Evolutionary conservation across 2,329 filamentous ascomycete species (phyloP), one percentile per base, ranked within the genome.

Genomic region (Sporothrix pallida): DNA sequence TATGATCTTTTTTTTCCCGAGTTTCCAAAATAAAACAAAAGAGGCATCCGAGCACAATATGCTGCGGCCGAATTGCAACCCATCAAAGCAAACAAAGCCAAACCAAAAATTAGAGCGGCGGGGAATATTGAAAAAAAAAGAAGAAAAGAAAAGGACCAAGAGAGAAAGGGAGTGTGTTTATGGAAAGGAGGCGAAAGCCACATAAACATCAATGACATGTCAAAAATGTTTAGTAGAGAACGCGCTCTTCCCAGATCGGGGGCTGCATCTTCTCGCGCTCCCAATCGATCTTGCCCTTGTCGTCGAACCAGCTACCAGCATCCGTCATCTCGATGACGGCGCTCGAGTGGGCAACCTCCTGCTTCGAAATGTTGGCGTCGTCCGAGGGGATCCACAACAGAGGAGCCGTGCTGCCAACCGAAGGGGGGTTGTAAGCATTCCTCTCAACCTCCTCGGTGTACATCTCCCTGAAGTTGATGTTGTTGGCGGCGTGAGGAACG

Each of bases 381-480:
- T 97, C 94, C 74, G 88, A 86, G 0, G 94, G 93, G 72, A 97
- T 92, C 94, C 94, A 97, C n/a, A 97, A 85, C 44, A 93, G 83
- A 1, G 93, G 92, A 0, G 88, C 82, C 77, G 86, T 77, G 75
- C 88, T 85, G 31, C 81, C 87, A 79, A 95, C 86, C 0, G 91
- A 87, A 0, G 94, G 93, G 75, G 94, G 90, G 81, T 88, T 88
- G 82, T 93, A 95, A 0, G 93, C 94, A 69, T 92, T 86, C 12
- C 86, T 84, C 79, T 92, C 88, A 1, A 89, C 83, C 70, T 90
- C 86, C 0, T 86, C 84, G 0, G 88, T 80, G 80, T 96, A 95
- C 0, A 86, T 79, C 72, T 89, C 87, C 9, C 87, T 83, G 0
- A 83, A 78, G 37, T 84, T 80, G 2, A 84, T 76, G 5, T 83